Evolutionary conservation across 2,329 filamentous ascomycete genomes (phyloP).

Genomic region (Botrytis aclada): DNA sequence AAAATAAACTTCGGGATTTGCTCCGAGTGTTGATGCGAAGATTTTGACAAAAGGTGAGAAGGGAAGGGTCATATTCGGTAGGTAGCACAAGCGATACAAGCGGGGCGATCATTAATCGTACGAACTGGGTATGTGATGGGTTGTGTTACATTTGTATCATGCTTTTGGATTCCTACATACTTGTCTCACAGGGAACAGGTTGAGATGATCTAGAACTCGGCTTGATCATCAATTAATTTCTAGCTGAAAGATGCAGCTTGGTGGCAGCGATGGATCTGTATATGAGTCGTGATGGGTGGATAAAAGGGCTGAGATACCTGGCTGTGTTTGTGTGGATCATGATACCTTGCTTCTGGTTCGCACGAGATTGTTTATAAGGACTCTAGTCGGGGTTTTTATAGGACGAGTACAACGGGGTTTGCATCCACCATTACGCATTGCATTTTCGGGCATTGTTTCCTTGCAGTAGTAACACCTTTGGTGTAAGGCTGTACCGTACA

Average conservation of each 20-base stretch:
- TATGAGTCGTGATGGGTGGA: neutral
- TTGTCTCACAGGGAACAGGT: neutral
- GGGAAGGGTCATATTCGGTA: neutral
- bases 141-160: neutral
- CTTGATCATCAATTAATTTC: neutral
- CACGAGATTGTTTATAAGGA: neutral
- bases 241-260: neutral
- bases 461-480: neutral
- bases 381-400: neutral
- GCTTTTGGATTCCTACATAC: neutral
- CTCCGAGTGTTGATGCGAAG: neutral
- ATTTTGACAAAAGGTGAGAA: neutral
- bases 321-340: neutral
- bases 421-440: neutral
- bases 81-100: neutral
- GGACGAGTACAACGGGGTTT: neutral
- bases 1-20: neutral
- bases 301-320: conserved; percentile 3
- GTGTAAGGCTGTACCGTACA: conserved; percentile 8
- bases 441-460: neutral
- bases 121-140: neutral
- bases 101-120: neutral
- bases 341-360: neutral
- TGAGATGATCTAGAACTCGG: neutral
- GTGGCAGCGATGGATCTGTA: neutral